Percentiles rank a stretch among this genome's conserved stretches.
phyloP scores from a whole-genome alignment of 805 yeast species.

The Hanseniaspora lachancei region DNA sequence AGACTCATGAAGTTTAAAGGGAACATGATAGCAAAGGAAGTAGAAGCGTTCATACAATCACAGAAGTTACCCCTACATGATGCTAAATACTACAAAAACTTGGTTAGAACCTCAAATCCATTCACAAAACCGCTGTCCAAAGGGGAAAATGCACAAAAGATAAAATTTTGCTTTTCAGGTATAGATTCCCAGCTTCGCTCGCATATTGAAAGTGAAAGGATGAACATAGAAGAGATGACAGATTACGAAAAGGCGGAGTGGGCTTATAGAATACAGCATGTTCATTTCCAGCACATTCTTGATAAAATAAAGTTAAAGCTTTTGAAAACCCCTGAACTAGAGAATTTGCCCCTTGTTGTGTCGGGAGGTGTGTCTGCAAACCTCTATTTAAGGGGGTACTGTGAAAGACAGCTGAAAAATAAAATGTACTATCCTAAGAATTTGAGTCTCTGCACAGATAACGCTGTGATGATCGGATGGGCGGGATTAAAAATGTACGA shows the following conservation, averaged over 20 bases:
- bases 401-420: slow-evolving; percentile 29
- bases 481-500: slow-evolving; percentile 87
- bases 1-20: slow-evolving; percentile 70
- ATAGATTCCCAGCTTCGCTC: slow-evolving; percentile 1
- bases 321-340: slow-evolving; percentile 22
- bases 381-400: slow-evolving; percentile 36
- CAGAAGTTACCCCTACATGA: slow-evolving; percentile 17
- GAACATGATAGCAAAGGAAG: slow-evolving; percentile 71
- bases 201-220: not conserved
- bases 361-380: slow-evolving; percentile 96
- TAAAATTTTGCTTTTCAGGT: slow-evolving; percentile 3
- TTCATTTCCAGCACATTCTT: slow-evolving; percentile 59
- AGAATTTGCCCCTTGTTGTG: slow-evolving; percentile 44
- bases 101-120: slow-evolving; percentile 28
- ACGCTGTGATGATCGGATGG: slow-evolving; percentile 95
- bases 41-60: slow-evolving; percentile 43
- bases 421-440: slow-evolving; percentile 7
- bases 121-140: slow-evolving; percentile 42
- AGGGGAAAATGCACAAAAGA: slow-evolving; percentile 50
- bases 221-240: not conserved
- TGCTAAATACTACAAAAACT: slow-evolving; percentile 1
- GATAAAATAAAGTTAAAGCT: slow-evolving; percentile 46
- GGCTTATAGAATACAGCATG: slow-evolving; percentile 48
- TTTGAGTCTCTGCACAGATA: slow-evolving; percentile 71
- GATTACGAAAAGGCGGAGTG: slow-evolving; percentile 22